A percentile compares a stretch with the other conserved stretches of the same genome.
Evolutionary conservation across 306 rosid genomes (phyloP).

Genomic region (Dalbergia cultrata): DNA sequence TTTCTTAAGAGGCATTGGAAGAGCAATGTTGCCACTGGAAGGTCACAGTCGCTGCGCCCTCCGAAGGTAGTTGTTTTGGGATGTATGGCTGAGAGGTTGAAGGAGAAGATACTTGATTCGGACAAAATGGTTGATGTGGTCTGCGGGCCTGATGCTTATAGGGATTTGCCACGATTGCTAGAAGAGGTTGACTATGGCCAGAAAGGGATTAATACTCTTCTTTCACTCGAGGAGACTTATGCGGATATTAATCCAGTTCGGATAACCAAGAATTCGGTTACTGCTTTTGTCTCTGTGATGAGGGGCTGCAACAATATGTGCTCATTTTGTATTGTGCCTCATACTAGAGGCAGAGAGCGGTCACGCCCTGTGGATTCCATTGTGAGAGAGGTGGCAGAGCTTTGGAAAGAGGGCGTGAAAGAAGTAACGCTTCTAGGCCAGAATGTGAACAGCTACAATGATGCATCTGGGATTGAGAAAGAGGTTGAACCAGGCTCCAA

Average conservation of each 20-base stretch:
- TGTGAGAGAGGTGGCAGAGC: constrained; percentile 92
- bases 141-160: constrained; percentile 97
- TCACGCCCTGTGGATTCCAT: constrained; percentile 93
- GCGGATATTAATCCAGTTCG: constrained; percentile 94
- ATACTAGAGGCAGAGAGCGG: constrained; percentile 94
- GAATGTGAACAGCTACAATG: constrained; percentile 96
- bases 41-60: constrained; percentile 75
- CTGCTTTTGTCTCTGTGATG: constrained; percentile 95
- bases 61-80: constrained; percentile 97
- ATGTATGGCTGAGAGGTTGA: constrained; percentile 98
- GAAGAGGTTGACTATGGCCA: constrained; percentile 95
- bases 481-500: constrained; percentile 72
- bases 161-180: constrained; percentile 83
- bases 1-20: constrained; percentile 98
- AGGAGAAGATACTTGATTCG: constrained; percentile 90
- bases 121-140: constrained; percentile 99
- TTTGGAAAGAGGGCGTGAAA: constrained; percentile 87
- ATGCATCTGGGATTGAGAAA: constrained; percentile 65
- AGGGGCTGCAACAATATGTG: constrained; percentile 99
- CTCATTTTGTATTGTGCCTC: constrained; percentile 95
- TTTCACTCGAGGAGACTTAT: constrained; percentile 96
- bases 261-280: constrained; percentile 79
- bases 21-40: constrained; percentile 78
- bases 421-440: constrained; percentile 98
- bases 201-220: constrained; percentile 95